These are phyloP conservation scores for Pneumocystis canis DNA, from an alignment of 1,139 yeast genomes.

Conservation along the genomic window DNA sequence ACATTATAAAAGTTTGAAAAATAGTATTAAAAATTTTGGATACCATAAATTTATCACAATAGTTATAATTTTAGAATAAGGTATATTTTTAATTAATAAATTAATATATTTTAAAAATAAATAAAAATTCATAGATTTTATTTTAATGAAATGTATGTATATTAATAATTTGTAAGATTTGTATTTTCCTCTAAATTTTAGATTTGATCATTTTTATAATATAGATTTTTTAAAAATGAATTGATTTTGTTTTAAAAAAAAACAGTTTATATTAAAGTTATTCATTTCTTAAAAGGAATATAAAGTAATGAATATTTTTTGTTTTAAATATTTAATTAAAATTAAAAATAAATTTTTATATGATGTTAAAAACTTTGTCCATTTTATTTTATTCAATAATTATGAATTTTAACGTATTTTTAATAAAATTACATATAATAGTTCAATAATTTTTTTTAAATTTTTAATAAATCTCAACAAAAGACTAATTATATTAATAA, in stretches of 20 bases:
- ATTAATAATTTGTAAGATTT: constrained; percentile 92
- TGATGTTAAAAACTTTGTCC: constrained; percentile 46
- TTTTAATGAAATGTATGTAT: constrained; percentile 59
- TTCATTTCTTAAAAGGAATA: background rate
- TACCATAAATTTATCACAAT: constrained; percentile 87
- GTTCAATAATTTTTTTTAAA: constrained; percentile 41
- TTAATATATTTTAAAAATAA: background rate
- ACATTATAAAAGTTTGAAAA: constrained; percentile 49
- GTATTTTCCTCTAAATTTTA: constrained; percentile 94
- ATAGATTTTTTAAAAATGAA: no score
- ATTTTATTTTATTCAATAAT: constrained; percentile 81
- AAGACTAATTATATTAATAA: constrained; percentile 49
- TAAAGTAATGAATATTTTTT: constrained; percentile 29
- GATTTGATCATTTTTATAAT: no score
- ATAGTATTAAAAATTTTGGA: constrained; percentile 49
- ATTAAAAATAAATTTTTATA: background rate
- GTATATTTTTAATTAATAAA: constrained; percentile 56
- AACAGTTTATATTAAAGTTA: no score
- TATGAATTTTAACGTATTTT: constrained; percentile 47
- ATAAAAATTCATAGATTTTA: constrained; percentile 39
- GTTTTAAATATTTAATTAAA: constrained; percentile 28
- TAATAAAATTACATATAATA: no score
- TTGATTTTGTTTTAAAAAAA: no score
- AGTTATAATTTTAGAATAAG: constrained; percentile 58
- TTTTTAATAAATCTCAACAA: constrained; percentile 73